Conservation (phyloP, 2,329 filamentous ascomycete species). For the Spiromastix sp. region DNA sequence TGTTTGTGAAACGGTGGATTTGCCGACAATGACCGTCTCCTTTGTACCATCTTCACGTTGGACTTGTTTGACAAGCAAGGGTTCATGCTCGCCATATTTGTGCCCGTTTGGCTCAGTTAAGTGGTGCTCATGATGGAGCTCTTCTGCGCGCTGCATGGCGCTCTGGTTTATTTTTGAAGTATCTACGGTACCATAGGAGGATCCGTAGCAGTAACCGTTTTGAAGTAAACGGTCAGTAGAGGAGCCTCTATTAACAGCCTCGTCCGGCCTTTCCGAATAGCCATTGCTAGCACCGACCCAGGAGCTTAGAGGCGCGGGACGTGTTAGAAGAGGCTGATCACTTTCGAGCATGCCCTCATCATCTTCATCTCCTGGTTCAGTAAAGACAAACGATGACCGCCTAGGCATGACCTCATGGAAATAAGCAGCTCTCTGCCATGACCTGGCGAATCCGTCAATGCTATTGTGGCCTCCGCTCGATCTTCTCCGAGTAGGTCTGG, state of each 20-base stretch:
- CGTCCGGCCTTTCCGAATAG: background rate
- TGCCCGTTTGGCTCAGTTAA: slow-evolving; percentile 33
- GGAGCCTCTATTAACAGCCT: slow-evolving; percentile 11
- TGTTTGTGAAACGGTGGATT: slow-evolving; percentile 91
- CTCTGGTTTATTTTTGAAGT: slow-evolving; percentile 47
- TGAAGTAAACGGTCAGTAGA: slow-evolving; percentile 15
- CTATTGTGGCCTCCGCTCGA: slow-evolving; percentile 66
- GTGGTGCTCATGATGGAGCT: slow-evolving; percentile 41
- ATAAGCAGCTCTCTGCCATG: slow-evolving; percentile 80
- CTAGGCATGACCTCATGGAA: slow-evolving; percentile 83
- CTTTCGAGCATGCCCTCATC: slow-evolving; percentile 22
- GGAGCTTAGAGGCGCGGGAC: background rate
- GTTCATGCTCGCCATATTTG: slow-evolving; percentile 53
- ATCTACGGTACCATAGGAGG: slow-evolving; percentile 48
- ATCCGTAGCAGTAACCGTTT: slow-evolving; percentile 55
- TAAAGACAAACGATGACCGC: slow-evolving; percentile 61
- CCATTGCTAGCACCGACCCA: background rate
- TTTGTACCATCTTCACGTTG: slow-evolving; percentile 76
- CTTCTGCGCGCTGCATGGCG: slow-evolving; percentile 46
- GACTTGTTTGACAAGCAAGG: slow-evolving; percentile 77
- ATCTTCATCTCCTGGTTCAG: slow-evolving; percentile 43
- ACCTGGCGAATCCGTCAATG: slow-evolving; percentile 84
- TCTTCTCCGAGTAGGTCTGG: background rate
- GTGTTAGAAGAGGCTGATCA: slow-evolving; percentile 4
- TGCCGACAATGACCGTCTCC: slow-evolving; percentile 74